Percentiles rank a stretch among this genome's conserved stretches.
These are phyloP conservation scores for Micractinium sp. DNA, from an alignment of 139 green algal species.

Conservation along the genomic window DNA sequence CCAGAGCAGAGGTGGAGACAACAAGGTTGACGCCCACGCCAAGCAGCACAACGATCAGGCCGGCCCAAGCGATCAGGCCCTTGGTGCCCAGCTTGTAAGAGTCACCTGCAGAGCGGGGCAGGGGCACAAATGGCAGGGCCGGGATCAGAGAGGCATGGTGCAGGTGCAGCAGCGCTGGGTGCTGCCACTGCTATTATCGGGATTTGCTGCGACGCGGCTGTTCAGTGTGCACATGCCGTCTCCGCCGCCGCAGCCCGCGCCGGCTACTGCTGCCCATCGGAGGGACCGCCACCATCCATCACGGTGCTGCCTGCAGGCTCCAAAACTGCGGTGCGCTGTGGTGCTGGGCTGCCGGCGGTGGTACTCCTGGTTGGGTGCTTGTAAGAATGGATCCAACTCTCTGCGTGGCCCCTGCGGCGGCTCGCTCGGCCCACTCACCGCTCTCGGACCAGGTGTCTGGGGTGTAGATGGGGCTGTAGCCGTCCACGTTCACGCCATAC, in stretches of 20 bases:
- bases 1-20: conserved; percentile 76
- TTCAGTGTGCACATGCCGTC: neutral
- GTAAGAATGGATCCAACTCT: neutral
- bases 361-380: too few relatives aligned
- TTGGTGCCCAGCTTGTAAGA: conserved; percentile 89
- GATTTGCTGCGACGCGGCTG: too few relatives aligned
- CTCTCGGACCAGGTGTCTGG: conserved; percentile 91
- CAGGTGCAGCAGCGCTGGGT: too few relatives aligned
- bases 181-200: too few relatives aligned
- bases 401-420: neutral
- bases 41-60: conserved; percentile 61
- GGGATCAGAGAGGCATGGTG: neutral
- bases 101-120: conserved; percentile 53
- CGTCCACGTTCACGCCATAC: conserved; percentile 96
- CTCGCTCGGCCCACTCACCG: neutral
- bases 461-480: conserved; percentile 97
- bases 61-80: conserved; percentile 89
- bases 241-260: neutral
- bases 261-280: neutral
- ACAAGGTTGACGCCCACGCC: conserved; percentile 85
- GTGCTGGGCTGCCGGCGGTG: too few relatives aligned
- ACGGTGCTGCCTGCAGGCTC: too few relatives aligned
- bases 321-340: too few relatives aligned
- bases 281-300: too few relatives aligned
- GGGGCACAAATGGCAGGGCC: neutral